Percentiles rank a stretch among this genome's conserved stretches.
Evolutionary conservation across 352 stramenopile species (phyloP).

Genomic region (Phytophthora syringae): DNA sequence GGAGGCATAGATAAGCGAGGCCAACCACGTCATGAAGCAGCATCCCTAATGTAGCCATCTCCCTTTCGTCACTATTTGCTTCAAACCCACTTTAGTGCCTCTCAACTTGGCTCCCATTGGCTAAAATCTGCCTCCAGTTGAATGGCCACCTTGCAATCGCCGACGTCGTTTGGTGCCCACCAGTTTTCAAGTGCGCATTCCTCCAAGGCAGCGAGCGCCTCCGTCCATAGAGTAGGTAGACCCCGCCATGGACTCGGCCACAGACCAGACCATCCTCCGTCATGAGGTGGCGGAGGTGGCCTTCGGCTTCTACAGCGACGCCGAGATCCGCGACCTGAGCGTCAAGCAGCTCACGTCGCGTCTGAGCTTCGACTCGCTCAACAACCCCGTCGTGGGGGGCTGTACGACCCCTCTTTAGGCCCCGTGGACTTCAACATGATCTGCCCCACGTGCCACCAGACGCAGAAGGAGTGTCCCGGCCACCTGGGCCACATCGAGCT

Average conservation of each 20-base stretch:
- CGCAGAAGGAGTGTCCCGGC: conserved; percentile 96
- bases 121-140: conserved; percentile 31
- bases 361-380: conserved; percentile 95
- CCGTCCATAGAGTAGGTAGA: neutral
- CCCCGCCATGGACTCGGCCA: conserved; percentile 81
- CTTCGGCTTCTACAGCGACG: conserved; percentile 98
- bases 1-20: conserved; percentile 25
- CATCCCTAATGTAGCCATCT: conserved; percentile 34
- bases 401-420: conserved; percentile 97
- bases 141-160: conserved; percentile 35
- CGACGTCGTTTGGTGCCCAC: conserved; percentile 29
- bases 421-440: conserved; percentile 91
- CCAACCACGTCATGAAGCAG: neutral
- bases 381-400: conserved; percentile 95
- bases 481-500: conserved; percentile 99
- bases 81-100: conserved; percentile 3
- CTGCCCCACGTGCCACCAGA: conserved; percentile 97
- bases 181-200: conserved; percentile 44
- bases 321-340: conserved; percentile 96
- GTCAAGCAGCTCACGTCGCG: conserved; percentile 97
- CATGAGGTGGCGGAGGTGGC: conserved; percentile 91
- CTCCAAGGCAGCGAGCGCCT: conserved; percentile 12
- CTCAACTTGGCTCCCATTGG: conserved; percentile 31
- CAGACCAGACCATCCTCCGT: conserved; percentile 91
- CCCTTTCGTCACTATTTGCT: conserved; percentile 6